Evolutionary conservation across 768 basidiomycete genomes (phyloP).

Genomic region (Boletellus ananas): DNA sequence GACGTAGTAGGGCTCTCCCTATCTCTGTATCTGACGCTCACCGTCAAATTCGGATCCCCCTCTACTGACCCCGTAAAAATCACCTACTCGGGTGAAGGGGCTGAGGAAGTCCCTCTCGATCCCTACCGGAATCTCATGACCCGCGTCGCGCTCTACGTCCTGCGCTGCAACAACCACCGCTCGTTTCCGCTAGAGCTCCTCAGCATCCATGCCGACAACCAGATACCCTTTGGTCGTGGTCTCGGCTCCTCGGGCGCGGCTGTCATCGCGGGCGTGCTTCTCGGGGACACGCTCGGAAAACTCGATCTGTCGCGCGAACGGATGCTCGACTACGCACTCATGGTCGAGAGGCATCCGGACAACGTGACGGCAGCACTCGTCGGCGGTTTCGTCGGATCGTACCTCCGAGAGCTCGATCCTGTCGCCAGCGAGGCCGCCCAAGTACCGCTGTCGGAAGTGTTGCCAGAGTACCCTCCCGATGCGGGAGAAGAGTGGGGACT

Average conservation of each 20-base stretch:
- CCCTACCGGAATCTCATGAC: conserved; percentile 97
- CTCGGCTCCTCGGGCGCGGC: conserved; percentile 97
- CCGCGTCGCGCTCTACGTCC: conserved; percentile 93
- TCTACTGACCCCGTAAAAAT: conserved; percentile 56
- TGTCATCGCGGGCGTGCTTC: conserved; percentile 94
- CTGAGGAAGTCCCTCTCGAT: conserved; percentile 86
- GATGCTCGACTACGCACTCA: conserved; percentile 91
- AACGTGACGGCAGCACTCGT: conserved; percentile 97
- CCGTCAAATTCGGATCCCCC: conserved; percentile 44
- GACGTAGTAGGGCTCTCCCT: conserved; percentile 99
- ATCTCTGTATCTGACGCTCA: conserved; percentile 76
- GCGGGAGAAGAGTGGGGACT: conserved; percentile 90
- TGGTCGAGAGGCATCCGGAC: conserved; percentile 99
- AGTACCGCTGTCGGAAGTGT: conserved; percentile 91
- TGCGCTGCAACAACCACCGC: conserved; percentile 79
- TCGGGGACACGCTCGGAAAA: conserved; percentile 79
- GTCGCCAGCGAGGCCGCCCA: conserved; percentile 78
- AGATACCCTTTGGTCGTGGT: conserved; percentile 97
- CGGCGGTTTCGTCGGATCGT: conserved; percentile 96
- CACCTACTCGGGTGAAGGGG: conserved; percentile 84
- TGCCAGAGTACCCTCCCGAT: conserved; percentile 93
- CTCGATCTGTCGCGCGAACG: conserved; percentile 67
- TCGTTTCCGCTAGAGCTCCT: conserved; percentile 71
- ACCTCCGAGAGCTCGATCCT: conserved; percentile 84
- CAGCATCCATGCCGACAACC: conserved; percentile 75